Evolutionary conservation across 1,139 yeast species (phyloP), one percentile per base, ranked within the genome.

Genomic region (Yamadazyma taylorii): DNA sequence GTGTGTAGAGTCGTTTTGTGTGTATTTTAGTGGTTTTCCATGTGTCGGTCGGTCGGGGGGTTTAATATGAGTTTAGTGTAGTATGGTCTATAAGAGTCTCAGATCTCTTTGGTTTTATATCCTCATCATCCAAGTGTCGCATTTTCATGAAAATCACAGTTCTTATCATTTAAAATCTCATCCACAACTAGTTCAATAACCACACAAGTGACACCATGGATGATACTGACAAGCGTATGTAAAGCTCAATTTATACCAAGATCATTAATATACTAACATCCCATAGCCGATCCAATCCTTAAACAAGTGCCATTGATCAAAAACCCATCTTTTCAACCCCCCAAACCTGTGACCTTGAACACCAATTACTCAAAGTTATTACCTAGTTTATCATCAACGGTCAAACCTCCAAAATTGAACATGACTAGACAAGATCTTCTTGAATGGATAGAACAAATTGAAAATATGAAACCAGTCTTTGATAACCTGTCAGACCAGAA

Each of bases 261-360:
- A 28, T 19, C 23, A 23, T 14, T 30, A 31, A 25, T 30, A 19
- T 32, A 35, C 46, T 30, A 31, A 14, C 30, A 12, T 8, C 29
- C 10, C 14, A 6, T 22, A 76, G 81, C 78, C 27, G 81, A 78
- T 46, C 68, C 75, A 0, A 43, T 73, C 11, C 61, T 79, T 17
- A 63, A 73, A 24, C 82, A 79, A 45, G 74, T 81, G 1, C 85
- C 87, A 0, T 63, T 81, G 32, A 71, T 79, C 11, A 67, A 75
- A 33, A 77, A 80, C 38, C 85, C 83, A 0, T 60, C 66, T 17
- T 70, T 63, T 46, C 74, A 69, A 40, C 78, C 82, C 0, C 85
- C 86, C 3, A 76, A 72, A 46, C 76, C 85, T 2, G 67, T 79
- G 23, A 71, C 79, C 3, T 61, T 81, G 27, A 76, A 80, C 28